Percentiles rank a stretch among this genome's conserved stretches.
Conservation (phyloP, 208 protist species). For the Strigomonas oncopelti region DNA sequence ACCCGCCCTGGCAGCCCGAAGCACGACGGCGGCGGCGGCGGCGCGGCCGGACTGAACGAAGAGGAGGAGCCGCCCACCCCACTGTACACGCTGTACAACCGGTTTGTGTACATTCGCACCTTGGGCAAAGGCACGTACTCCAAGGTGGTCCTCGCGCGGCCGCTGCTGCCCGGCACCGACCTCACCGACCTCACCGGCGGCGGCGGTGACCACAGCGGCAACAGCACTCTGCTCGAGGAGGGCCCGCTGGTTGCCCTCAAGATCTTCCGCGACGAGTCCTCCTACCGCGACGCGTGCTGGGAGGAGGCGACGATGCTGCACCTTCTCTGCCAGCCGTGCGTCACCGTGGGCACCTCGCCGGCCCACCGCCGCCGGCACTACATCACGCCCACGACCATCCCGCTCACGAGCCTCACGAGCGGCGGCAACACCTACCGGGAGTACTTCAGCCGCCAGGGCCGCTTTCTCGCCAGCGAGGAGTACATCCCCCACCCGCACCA, state of each 20-base stretch:
- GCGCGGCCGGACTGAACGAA: background rate
- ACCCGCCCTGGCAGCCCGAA: no score
- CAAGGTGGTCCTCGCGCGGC: constrained; percentile 63
- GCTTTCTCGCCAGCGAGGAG: constrained; percentile 53
- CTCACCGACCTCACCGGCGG: background rate
- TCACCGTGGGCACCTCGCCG: constrained; percentile 24
- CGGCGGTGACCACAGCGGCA: background rate
- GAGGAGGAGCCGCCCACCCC: background rate
- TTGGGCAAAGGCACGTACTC: constrained; percentile 81
- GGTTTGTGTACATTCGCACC: constrained; percentile 49
- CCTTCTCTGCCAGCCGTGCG: constrained; percentile 26
- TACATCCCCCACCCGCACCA: constrained; percentile 71
- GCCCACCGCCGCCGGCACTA: constrained; percentile 10
- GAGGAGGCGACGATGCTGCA: constrained; percentile 61
- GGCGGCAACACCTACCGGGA: constrained; percentile 28
- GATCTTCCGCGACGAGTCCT: constrained; percentile 68
- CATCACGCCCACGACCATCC: constrained; percentile 11
- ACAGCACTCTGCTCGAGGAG: constrained; percentile 3
- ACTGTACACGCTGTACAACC: constrained; percentile 48
- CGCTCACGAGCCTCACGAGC: constrained; percentile 34
- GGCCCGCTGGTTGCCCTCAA: constrained; percentile 54
- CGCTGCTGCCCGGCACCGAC: constrained; percentile 20
- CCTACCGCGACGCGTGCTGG: constrained; percentile 68
- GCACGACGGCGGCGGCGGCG: background rate
- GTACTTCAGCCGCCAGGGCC: constrained; percentile 44